Percentiles rank a stretch among this genome's conserved stretches.
phyloP scores from a whole-genome alignment of 331 rosid species.

The Spiraea crenata region DNA sequence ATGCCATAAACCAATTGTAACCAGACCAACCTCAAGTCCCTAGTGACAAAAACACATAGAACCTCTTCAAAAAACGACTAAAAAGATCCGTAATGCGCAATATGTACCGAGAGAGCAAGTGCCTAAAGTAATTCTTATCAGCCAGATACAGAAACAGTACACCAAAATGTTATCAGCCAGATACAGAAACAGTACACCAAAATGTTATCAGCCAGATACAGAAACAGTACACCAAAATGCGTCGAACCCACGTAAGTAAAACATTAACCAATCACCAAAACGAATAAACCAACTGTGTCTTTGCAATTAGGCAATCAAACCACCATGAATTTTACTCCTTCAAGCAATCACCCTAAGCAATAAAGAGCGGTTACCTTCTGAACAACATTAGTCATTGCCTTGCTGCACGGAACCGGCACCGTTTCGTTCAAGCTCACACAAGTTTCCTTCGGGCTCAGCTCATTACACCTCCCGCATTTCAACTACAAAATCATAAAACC shows the following conservation, averaged over 20 bases:
- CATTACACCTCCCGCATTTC: slow-evolving; percentile 87
- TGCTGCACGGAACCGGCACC: slow-evolving; percentile 67
- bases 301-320: not conserved
- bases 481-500: slow-evolving; percentile 30
- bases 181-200: not conserved
- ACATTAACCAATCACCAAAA: too few relatives aligned
- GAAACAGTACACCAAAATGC: not conserved
- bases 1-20: not conserved
- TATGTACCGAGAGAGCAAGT: not conserved
- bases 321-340: not conserved
- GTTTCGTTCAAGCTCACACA: slow-evolving; percentile 61
- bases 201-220: not conserved
- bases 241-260: too few relatives aligned
- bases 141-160: not conserved
- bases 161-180: not conserved
- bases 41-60: not conserved
- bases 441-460: slow-evolving; percentile 75
- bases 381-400: slow-evolving; percentile 64
- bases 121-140: not conserved
- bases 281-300: not conserved
- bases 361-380: slow-evolving; percentile 55
- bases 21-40: not conserved
- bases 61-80: not conserved
- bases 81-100: not conserved
- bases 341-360: not conserved